phyloP scores from a whole-genome alignment of 2,329 filamentous ascomycete genomes.

The Aspergillus hiratsukae region DNA sequence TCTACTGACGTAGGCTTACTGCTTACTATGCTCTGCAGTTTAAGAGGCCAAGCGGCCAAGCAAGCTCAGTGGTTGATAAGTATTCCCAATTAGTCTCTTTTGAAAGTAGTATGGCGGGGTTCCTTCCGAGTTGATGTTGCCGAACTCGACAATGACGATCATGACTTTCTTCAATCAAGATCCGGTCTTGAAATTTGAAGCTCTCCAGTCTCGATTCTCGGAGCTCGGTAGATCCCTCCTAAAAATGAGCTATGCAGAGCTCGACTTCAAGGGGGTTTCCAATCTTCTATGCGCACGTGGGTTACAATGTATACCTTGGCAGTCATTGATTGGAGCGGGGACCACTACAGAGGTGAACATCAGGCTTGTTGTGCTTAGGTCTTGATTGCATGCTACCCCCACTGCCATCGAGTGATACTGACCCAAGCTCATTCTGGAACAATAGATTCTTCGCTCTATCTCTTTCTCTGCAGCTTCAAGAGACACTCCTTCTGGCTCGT shows the following conservation, averaged over 20 bases:
- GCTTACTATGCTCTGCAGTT: too few relatives aligned
- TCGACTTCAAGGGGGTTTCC: not conserved
- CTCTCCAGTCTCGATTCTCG: not conserved
- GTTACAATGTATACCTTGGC: not conserved
- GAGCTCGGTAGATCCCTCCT: not conserved
- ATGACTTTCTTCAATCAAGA: not conserved
- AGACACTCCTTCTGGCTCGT: too few relatives aligned
- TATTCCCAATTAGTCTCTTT: not conserved
- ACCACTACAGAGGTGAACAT: not conserved
- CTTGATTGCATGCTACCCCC: too few relatives aligned
- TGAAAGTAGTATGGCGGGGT: not conserved
- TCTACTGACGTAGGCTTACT: too few relatives aligned
- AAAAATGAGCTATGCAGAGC: not conserved
- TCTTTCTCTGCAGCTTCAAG: too few relatives aligned
- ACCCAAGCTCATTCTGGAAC: not conserved
- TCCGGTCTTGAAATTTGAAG: not conserved
- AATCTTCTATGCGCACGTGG: not conserved
- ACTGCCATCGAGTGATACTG: not conserved
- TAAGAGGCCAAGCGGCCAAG: not conserved
- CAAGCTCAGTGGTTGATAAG: not conserved
- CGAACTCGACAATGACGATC: not conserved
- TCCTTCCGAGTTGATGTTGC: not conserved
- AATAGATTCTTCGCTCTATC: not conserved
- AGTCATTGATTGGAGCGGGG: too few relatives aligned
- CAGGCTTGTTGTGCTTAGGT: too few relatives aligned